Evolutionary conservation across 2,329 filamentous ascomycete species (phyloP), one percentile per base, ranked within the genome.

Genomic region (Colletotrichum horii): DNA sequence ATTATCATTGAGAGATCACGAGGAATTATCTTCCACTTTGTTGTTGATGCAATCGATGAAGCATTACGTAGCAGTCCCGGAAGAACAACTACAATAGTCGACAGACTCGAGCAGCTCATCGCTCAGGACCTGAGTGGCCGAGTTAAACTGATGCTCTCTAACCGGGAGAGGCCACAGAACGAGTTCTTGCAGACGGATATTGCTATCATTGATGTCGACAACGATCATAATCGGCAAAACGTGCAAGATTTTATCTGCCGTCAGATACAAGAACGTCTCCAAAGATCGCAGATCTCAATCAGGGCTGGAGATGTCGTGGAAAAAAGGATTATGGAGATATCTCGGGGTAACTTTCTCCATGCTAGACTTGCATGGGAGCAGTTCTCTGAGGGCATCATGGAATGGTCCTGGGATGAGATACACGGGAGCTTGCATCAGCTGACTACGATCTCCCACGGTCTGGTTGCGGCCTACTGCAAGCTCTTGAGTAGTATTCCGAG

Each of bases 161-260:
- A 43, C 4, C 19, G 38, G 0, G 1, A n/a, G 38, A n/a, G 0
- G 38, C 38, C 38, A 1, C 38, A 43, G 19, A 43, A 43, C 9
- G 4, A 43, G 16, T 43, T 4, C 0, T 0, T 43, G 38, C 0
- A 43, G 4, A 43, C 5, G 5, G 0, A n/a, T 2, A 0, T 11
- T 11, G 9, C 38, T 0, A 4, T 2, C 19, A 43, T 43, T n/a
- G 4, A 43, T 6, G 19, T 3, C 19, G 38, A 43, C 9, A 43
- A 43, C 19, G 19, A 12, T 3, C 6, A 3, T 43, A 2, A 43
- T 3, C 1, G 38, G 19, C 38, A n/a, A 3, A 43, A 1, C 1
- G 38, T 43, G 0, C 38, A 2, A 8, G 1, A 1, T 2, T n/a
- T 43, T 1, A 9, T 43, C 19, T 0, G 5, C 38, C 38, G 36